Evolutionary conservation across 768 basidiomycete genomes (phyloP).

Genomic region (Pisolithus sp.): DNA sequence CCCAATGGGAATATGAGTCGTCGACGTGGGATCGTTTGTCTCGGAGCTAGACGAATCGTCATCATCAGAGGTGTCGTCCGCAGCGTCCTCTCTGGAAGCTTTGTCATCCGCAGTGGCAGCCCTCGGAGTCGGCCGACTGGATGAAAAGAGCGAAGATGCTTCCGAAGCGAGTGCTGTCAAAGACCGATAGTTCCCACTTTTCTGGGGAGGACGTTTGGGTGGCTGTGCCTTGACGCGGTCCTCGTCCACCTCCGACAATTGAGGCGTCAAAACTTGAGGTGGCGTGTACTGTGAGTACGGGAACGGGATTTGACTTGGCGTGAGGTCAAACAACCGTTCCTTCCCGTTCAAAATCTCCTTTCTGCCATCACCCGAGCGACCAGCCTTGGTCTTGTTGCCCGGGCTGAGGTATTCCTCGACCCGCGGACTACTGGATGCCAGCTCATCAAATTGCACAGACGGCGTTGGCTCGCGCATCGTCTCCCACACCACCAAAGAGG

Average conservation of each 20-base stretch:
- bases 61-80: constrained; percentile 20
- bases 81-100: constrained; percentile 11
- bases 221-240: constrained; percentile 24
- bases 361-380: too few relatives aligned
- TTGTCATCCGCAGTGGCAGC: constrained; percentile 25
- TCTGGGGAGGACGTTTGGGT: constrained; percentile 7
- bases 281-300: constrained; percentile 45
- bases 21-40: constrained; percentile 25
- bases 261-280: constrained; percentile 1
- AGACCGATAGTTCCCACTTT: constrained; percentile 31
- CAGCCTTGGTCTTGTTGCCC: too few relatives aligned
- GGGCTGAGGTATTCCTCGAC: not conserved
- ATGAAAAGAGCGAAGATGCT: constrained; percentile 27
- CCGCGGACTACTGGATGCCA: constrained; percentile 28
- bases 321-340: constrained; percentile 42
- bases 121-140: constrained; percentile 30
- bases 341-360: constrained; percentile 2
- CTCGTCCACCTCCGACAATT: constrained; percentile 29
- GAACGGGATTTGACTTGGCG: constrained; percentile 47
- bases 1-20: constrained; percentile 55
- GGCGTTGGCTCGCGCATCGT: constrained; percentile 19
- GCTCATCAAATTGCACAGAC: constrained; percentile 29
- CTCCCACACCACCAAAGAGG: constrained; percentile 24
- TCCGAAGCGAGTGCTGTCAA: constrained; percentile 47
- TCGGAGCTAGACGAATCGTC: constrained; percentile 34